phyloP scores from a whole-genome alignment of 2,329 filamentous ascomycete species.

The Epichloe bromicola region DNA sequence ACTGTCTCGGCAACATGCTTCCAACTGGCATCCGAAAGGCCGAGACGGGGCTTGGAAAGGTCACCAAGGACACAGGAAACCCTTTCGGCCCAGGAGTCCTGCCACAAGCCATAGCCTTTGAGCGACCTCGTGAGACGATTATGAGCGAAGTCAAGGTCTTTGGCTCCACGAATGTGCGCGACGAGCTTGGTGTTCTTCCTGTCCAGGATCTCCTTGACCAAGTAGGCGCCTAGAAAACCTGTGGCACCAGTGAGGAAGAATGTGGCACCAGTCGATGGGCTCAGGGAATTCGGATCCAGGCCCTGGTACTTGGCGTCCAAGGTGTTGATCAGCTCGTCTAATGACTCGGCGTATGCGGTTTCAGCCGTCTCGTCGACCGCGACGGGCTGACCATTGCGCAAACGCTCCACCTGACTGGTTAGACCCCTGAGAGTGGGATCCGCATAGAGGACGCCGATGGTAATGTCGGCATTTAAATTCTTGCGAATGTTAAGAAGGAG shows the following conservation, averaged over 20 bases:
- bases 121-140: slow-evolving; percentile 55
- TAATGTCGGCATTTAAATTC: slow-evolving; percentile 15
- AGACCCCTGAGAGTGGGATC: slow-evolving; percentile 17
- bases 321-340: slow-evolving; percentile 34
- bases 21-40: slow-evolving; percentile 55
- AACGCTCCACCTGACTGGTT: slow-evolving; percentile 16
- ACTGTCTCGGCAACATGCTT: slow-evolving; percentile 49
- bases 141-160: slow-evolving; percentile 44
- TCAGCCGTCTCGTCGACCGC: slow-evolving; percentile 22
- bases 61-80: slow-evolving; percentile 62
- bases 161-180: slow-evolving; percentile 56
- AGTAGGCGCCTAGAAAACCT: slow-evolving; percentile 66
- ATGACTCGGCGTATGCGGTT: slow-evolving; percentile 38
- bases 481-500: slow-evolving; percentile 50
- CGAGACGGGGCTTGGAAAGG: slow-evolving; percentile 58
- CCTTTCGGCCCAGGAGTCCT: slow-evolving; percentile 45
- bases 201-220: slow-evolving; percentile 62
- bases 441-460: slow-evolving; percentile 20
- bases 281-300: slow-evolving; percentile 9
- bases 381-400: slow-evolving; percentile 7
- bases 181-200: slow-evolving; percentile 35
- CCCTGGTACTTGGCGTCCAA: slow-evolving; percentile 29
- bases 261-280: slow-evolving; percentile 32
- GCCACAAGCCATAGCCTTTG: slow-evolving; percentile 70
- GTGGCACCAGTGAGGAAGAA: slow-evolving; percentile 77